Base-by-base conservation (phyloP, 768 basidiomycete genomes). In the Amanita polypyramis region DNA sequence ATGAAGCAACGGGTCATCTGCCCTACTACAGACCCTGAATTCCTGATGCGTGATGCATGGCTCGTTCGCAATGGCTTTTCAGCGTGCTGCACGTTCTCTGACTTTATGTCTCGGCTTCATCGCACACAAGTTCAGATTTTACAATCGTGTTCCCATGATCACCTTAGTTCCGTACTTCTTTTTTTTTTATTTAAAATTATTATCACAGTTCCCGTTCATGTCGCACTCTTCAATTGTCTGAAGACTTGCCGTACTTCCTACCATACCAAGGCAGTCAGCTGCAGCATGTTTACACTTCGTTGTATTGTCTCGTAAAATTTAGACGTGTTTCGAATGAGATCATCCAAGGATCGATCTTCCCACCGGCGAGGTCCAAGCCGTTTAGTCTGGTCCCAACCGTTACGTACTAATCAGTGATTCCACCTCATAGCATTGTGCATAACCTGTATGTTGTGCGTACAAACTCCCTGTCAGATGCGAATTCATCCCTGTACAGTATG, bases 211-310 rank as follows among this genome's bases (percentile, higher is more conserved):
- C 38, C 38, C 6, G 5, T 19, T 27, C 17, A 27, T 21, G 11
- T 10, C 21, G 19, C 19, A 10, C 23, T 52, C 39, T 47, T 44
- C 25, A 29, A 44, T 44, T 23, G 6, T 45, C 76, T 74, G 45
- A 68, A 70, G 47, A 74, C 58, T 36, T 55, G n/a, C n/a, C n/a
- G 78, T n/a, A 59, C 73, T 21, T 79, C 79, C 62, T 54, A 75
- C 3, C 25, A 27, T 27, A 7, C 7, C 25, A 27, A 27, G 25
- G 25, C 3, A 7, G 25, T 27, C 25, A 27, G n/a, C n/a, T n/a
- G n/a, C n/a, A n/a, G 7, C 25, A 27, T 27, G 7, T 27, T 27
- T 7, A 27, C 25, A 27, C 3, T 27, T 4, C 25, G 25, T 27
- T 27, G 7, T 27, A 3, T 27, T 7, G 7, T 27, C 7, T 27